These are phyloP conservation scores for Paulownia fortunei DNA, from an alignment of 257 asterid species.

Conservation along the genomic window DNA sequence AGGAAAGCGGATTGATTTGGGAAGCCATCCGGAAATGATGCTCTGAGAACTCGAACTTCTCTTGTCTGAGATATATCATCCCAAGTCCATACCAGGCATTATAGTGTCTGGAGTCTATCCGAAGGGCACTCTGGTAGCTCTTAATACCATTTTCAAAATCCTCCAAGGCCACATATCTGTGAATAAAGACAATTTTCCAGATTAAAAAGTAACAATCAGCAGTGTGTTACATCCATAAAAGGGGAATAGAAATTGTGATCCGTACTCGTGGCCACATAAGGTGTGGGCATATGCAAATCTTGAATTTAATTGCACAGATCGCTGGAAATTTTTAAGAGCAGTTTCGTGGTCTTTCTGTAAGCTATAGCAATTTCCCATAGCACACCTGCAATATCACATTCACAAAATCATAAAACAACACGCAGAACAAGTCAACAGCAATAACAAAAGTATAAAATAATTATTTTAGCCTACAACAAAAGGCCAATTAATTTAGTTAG, in stretches of 20 bases:
- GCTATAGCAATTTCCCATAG: slow-evolving; percentile 95
- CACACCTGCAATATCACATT: slow-evolving; percentile 70
- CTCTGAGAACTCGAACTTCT: slow-evolving; percentile 91
- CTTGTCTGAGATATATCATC: slow-evolving; percentile 92
- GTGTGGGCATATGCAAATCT: slow-evolving; percentile 95
- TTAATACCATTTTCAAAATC: slow-evolving; percentile 90
- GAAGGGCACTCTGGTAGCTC: slow-evolving; percentile 86
- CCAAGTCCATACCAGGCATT: slow-evolving; percentile 99
- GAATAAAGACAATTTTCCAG: slow-evolving; percentile 27
- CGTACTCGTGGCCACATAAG: slow-evolving; percentile 95
- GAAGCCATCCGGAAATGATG: slow-evolving; percentile 92
- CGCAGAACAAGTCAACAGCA: slow-evolving; percentile 14
- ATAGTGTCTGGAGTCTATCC: slow-evolving; percentile 85
- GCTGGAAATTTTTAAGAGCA: slow-evolving; percentile 90
- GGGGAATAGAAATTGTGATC: slow-evolving; percentile 25
- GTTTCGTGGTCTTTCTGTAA: slow-evolving; percentile 95
- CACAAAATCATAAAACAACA: slow-evolving; percentile 3
- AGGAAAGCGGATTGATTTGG: slow-evolving; percentile 84
- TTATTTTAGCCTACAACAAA: neutral
- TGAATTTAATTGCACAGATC: slow-evolving; percentile 90
- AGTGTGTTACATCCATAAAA: slow-evolving; percentile 19
- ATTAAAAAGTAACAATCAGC: slow-evolving; percentile 9
- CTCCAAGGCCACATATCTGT: slow-evolving; percentile 87
- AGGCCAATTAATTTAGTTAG: neutral
- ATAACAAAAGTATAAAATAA: neutral